Evolutionary conservation across 2,329 filamentous ascomycete genomes (phyloP).

Genomic region (Botrytis cinerea): DNA sequence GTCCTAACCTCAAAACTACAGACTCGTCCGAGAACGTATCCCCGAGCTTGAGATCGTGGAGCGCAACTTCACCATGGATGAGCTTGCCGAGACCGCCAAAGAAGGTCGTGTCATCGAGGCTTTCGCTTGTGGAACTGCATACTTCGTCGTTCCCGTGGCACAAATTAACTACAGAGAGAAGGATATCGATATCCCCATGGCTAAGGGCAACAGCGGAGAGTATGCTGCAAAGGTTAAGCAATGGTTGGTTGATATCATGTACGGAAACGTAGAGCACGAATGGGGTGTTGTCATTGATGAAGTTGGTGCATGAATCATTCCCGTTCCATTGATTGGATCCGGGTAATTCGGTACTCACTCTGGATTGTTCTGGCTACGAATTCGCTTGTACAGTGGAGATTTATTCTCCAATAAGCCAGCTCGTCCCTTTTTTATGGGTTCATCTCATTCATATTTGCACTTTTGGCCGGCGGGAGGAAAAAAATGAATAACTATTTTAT

Average conservation of each 20-base stretch:
- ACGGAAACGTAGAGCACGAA: constrained; percentile 54
- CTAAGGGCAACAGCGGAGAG: constrained; percentile 52
- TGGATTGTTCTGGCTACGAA: not conserved
- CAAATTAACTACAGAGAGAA: constrained; percentile 67
- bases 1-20: not conserved
- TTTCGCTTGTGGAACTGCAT: constrained; percentile 85
- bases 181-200: constrained; percentile 64
- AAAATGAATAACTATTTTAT: not conserved
- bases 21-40: constrained; percentile 23
- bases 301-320: constrained; percentile 35
- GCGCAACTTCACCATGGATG: constrained; percentile 77
- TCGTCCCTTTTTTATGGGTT: not conserved
- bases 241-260: constrained; percentile 74
- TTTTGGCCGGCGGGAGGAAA: not conserved
- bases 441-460: not conserved
- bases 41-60: constrained; percentile 68
- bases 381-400: constrained; percentile 3
- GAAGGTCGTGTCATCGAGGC: constrained; percentile 81
- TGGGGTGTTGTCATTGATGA: constrained; percentile 71
- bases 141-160: constrained; percentile 69
- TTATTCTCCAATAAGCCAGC: not conserved
- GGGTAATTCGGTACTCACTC: not conserved
- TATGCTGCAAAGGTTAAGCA: constrained; percentile 65
- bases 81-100: constrained; percentile 68
- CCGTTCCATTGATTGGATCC: not conserved